phyloP scores from a whole-genome alignment of 176 grass and related monocot species.

The Cocos nucifera region DNA sequence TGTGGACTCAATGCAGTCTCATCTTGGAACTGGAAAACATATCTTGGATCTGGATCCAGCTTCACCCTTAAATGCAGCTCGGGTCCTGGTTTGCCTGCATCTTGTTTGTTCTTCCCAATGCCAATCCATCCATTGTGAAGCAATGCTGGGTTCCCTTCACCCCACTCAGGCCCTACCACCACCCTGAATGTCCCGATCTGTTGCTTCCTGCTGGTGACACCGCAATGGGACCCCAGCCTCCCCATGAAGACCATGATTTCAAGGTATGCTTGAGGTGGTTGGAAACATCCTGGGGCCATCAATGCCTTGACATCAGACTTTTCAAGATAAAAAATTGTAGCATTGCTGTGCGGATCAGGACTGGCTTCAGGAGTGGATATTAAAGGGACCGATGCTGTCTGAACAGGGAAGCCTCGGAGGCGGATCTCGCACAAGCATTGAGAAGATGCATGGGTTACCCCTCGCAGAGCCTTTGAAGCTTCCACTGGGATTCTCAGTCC shows the following conservation, averaged over 20 bases:
- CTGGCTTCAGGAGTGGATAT: slow-evolving; percentile 34
- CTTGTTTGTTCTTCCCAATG: slow-evolving; percentile 33
- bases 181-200: slow-evolving; percentile 55
- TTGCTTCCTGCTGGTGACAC: slow-evolving; percentile 28
- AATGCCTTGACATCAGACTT: slow-evolving; percentile 45
- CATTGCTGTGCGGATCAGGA: slow-evolving; percentile 43
- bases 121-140: slow-evolving; percentile 62
- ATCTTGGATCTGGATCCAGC: slow-evolving; percentile 61
- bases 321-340: slow-evolving; percentile 64
- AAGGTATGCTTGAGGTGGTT: slow-evolving; percentile 24
- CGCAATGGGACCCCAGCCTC: slow-evolving; percentile 19
- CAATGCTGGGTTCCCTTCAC: slow-evolving; percentile 45
- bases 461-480: slow-evolving; percentile 18
- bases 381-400: slow-evolving; percentile 39
- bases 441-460: not conserved
- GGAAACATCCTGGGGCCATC: slow-evolving; percentile 37
- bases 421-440: slow-evolving; percentile 53
- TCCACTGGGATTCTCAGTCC: slow-evolving; percentile 45
- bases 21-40: slow-evolving; percentile 74
- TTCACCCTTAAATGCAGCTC: slow-evolving; percentile 60
- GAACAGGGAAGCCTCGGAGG: slow-evolving; percentile 49
- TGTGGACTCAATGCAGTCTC: slow-evolving; percentile 51
- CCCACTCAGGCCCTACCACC: slow-evolving; percentile 45
- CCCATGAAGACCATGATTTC: slow-evolving; percentile 47
- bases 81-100: slow-evolving; percentile 12